Evolutionary conservation across 768 basidiomycete genomes (phyloP), one percentile per base, ranked within the genome.

Genomic region (Leccinum aurantiacum): DNA sequence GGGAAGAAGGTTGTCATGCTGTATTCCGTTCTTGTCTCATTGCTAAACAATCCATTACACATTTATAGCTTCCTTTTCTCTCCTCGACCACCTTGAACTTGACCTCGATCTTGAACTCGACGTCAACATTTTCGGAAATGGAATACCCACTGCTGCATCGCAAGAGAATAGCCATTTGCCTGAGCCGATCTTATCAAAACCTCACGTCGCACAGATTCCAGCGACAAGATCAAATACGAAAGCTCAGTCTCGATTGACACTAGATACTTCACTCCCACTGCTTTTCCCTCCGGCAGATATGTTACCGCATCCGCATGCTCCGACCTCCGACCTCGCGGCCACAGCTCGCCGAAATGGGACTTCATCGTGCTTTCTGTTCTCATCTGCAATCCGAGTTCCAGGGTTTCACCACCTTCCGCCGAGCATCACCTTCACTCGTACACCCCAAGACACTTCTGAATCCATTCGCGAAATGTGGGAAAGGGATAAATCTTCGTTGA

Each of bases 71-170:
- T 83, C 83, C 19, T 93, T 93, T 73, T 91, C 91, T 11, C 77
- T 93, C n/a, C 78, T 92, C 4, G 82, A 81, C 0, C 86, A 91
- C 62, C 82, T 93, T 37, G 86, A 90, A 58, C 82, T 92, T 31
- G 86, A 90, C 53, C 77, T 92, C 22, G 90, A 92, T 60, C 76
- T 86, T 33, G 89, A 89, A 52, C 76, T 89, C 15, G 88, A 89
- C 54, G 81, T 84, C n/a, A 84, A 84, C 38, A 58, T 82, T 29
- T 66, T 72, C 47, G 71, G 70, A 19, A 56, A 65, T 22, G 48
- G 54, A 27, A 63, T 67, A 41, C 73, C 65, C 4, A 38, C 66
- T 0, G 56, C 57, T 49, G 46, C 53, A 60, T 27, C 48, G 8
- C 59, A 54, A 22, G 51, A 53, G 9, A 51, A 60, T 25, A 29